These are phyloP conservation scores for Xeromyces bisporus DNA, from an alignment of 495 filamentous ascomycete genomes.

Conservation along the genomic window DNA sequence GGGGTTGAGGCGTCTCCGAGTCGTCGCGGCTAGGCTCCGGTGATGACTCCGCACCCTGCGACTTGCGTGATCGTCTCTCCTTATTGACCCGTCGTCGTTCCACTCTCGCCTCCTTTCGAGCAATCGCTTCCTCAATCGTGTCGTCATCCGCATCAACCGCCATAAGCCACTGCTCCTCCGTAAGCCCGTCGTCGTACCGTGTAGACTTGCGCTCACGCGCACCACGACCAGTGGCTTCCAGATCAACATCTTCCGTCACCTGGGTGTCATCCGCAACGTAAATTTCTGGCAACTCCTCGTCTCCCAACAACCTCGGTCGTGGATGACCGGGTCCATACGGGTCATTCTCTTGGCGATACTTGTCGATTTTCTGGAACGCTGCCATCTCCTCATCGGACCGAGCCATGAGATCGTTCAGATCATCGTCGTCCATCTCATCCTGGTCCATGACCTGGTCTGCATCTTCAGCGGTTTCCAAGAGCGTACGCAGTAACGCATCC, in stretches of 20 bases:
- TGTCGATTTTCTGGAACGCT: conserved; percentile 63
- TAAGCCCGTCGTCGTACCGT: conserved; percentile 92
- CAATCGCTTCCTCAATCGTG: conserved; percentile 78
- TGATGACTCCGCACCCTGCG: conserved; percentile 44
- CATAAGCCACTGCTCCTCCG: conserved; percentile 88
- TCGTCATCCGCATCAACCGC: conserved; percentile 95
- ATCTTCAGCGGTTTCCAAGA: conserved; percentile 77
- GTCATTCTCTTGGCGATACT: conserved; percentile 43
- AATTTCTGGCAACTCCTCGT: conserved; percentile 81
- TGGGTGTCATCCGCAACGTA: conserved; percentile 78
- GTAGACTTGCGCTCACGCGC: conserved; percentile 85
- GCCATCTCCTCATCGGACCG: conserved; percentile 55
- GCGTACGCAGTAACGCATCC: conserved; percentile 81
- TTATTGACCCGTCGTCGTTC: conserved; percentile 62
- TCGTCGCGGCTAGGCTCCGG: conserved; percentile 62
- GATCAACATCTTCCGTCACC: conserved; percentile 57
- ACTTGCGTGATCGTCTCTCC: conserved; percentile 36
- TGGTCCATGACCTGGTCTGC: conserved; percentile 69
- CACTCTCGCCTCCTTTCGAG: conserved; percentile 70
- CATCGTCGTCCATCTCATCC: conserved; percentile 90
- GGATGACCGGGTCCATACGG: conserved; percentile 53
- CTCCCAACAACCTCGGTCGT: conserved; percentile 65
- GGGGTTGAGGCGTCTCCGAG: conserved; percentile 50
- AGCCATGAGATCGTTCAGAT: conserved; percentile 77
- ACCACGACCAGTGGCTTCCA: conserved; percentile 68